Base-by-base conservation (phyloP, 2,329 filamentous ascomycete species). In the Xylaria sp. region DNA sequence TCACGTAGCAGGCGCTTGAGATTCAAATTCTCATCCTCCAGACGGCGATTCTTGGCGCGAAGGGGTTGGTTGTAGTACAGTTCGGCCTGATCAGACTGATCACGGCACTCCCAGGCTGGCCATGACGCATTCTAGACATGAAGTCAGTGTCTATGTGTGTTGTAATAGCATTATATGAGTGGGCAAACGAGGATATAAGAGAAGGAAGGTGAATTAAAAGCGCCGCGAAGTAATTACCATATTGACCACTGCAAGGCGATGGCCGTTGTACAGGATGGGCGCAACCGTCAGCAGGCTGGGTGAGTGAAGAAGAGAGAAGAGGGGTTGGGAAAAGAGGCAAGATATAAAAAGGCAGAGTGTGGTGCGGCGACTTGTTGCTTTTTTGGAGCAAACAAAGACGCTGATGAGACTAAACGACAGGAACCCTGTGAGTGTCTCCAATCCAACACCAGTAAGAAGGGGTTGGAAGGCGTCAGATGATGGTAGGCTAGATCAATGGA, bases 1-100 rank as follows among this genome's bases (percentile, higher is more conserved):
- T 86, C 81, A 30, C 84, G 83, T 39, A 87, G 78, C 7, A 87
- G 80, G 46, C 80, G 81, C 76, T 87, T 87, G 57, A 87, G 78
- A 39, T 74, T 76, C 74, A 83, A 60, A 66, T 86, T 86, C 75
- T 87, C 85, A 20, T 85, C 82, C 15, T 78, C 69, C 3, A 87
- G 80, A 57, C 78, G 75, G 70, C 80, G 79, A 59, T 85, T 85
- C 70, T 81, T 79, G 63, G 76, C 76, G 32, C 84, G 84, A n/a
- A 85, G 77, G 36, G 84, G 84, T 36, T 82, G 77, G 36, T 85
- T 82, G 73, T 84, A 86, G 56, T 80, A 79, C 41, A 78, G 76
- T 75, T 82, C 83, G 56, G 85, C 83, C 76, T 83, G 80, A 34
- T 87, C 84, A 67, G 84, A 80, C 72, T 83, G 83, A 71, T 87